Evolutionary conservation across 2,329 filamentous ascomycete species (phyloP), one percentile per base, ranked within the genome.

Genomic region (Aspergillus pseudoterreus): DNA sequence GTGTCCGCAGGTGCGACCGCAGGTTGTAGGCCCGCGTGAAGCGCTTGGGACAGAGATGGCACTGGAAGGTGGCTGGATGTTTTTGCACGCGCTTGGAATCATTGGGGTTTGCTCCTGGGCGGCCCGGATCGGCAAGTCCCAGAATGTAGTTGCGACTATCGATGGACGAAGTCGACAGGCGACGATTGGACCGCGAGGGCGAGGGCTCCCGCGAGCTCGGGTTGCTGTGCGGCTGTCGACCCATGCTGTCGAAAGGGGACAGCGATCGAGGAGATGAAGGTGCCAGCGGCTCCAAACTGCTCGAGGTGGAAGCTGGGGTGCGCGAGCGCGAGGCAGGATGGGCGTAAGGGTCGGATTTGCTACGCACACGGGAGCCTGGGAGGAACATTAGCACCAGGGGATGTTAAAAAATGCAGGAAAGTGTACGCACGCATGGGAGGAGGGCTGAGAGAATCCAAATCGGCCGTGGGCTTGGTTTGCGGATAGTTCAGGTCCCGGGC

Each of bases 21-120:
- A 99, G 76, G 65, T 99, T 99, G 74, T 99, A 99, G 0, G 94
- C 94, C 51, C 94, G 83, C 0, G 94, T 99, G 67, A 99, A 99
- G 14, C 90, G 85, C 72, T 99, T 99, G 0, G 94, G 92, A 63
- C 94, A 99, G 8, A 97, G 77, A 9, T 75, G 88, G 70, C 94
- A 99, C 67, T 97, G 92, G 73, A 97, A 99, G 0, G 92, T 99
- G 6, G 94, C 94, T 0, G 94, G 94, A 62, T 99, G 94, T 67
- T 99, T 99, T 70, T 99, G 94, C 1, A 90, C 85, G n/a, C 94
- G 85, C 68, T 94, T 95, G 36, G 78, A 80, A 44, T 86, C 83
- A 42, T 76, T 76, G 11, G 82, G 62, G 30, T 65, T 81, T 4
- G 82, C 80, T 21, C 83, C 84, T 50, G 91, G 87, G 55, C 92